A percentile compares a stretch with the other conserved stretches of the same genome.
These are phyloP conservation scores for Aureobasidium sp. DNA, from an alignment of 2,329 filamentous ascomycete genomes.

Conservation along the genomic window DNA sequence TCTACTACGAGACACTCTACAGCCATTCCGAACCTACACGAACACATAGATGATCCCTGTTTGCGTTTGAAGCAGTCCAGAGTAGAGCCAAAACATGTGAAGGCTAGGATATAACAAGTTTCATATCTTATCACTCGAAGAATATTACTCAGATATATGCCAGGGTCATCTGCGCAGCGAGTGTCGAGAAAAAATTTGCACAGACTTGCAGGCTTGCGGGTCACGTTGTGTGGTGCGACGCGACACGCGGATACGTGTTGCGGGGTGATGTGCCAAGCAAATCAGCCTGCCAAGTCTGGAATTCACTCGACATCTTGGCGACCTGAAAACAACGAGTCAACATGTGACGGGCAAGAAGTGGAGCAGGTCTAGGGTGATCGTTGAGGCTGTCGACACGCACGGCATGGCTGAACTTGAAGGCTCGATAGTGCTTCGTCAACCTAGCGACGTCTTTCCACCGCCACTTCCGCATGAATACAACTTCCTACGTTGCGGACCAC, in stretches of 20 bases:
- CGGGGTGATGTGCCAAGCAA: no score
- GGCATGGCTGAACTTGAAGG: neutral
- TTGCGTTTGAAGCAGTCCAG: neutral
- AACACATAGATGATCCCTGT: neutral
- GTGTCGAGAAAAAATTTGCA: neutral
- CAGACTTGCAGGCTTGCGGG: no score
- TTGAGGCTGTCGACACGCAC: neutral
- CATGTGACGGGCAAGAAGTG: no score
- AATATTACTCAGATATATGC: neutral
- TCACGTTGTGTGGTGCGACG: no score
- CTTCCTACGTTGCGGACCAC: neutral
- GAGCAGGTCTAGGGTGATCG: neutral
- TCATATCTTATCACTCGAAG: neutral
- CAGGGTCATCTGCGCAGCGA: neutral
- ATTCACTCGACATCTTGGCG: no score
- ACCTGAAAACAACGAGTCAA: no score
- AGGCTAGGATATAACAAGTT: neutral
- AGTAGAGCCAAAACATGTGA: neutral
- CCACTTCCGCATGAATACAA: neutral
- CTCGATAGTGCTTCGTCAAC: neutral
- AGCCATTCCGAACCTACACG: no score
- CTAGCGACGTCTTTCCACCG: constrained; percentile 3
- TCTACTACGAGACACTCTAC: neutral
- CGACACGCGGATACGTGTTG: no score
- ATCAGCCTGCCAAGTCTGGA: no score